Base-by-base conservation (phyloP, 2,329 filamentous ascomycete genomes). In the Colletotrichum costaricense region DNA sequence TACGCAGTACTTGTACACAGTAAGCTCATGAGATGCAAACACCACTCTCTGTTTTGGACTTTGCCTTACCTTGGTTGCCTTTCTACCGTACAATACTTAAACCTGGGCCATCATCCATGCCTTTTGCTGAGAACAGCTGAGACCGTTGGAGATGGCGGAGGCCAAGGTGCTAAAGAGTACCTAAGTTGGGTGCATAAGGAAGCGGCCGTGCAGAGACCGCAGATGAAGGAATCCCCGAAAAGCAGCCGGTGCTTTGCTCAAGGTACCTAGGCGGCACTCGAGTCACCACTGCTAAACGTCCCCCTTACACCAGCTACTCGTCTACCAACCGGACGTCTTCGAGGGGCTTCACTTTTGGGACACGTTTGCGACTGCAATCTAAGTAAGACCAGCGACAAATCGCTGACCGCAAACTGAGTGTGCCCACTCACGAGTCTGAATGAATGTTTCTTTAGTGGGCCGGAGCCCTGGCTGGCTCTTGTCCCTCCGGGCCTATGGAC, bases 191-290 rank as follows among this genome's bases (percentile, higher is more conserved):
- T 49, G 59, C 33, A 9, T 24, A 7, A 28, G 28, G 35, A 28
- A 24, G 66, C 58, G 66, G 46, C 66, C 30, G 58, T 63, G 66
- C 58, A 63, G 46, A 26, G 30, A 60, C 38, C 6, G 28, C 42
- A 49, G 19, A 30, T 26, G 24, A 35, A 19, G n/a, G 22, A 66
- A 49, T 59, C 22, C 67, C 67, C 62, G 55, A 70, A 67, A 63
- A 70, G 63, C 62, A 42, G 55, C 63, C 68, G 55, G 42, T 26
- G 2, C 33, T 6, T 55, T 28, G 28, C 26, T 26, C 28, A 30
- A 8, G 26, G 26, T 26, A 5, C 26, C 26, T 26, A 26, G 26
- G 26, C 26, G 26, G 26, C 26, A 26, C 26, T 26, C 26, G 26
- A 26, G 26, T 26, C 26, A 26, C 26, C 26, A 26, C 26, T 26